A percentile compares a stretch with the other conserved stretches of the same genome.
These are phyloP conservation scores for Paracoccidioides brasiliensis DNA, from an alignment of 2,329 filamentous ascomycete species.

Conservation along the genomic window DNA sequence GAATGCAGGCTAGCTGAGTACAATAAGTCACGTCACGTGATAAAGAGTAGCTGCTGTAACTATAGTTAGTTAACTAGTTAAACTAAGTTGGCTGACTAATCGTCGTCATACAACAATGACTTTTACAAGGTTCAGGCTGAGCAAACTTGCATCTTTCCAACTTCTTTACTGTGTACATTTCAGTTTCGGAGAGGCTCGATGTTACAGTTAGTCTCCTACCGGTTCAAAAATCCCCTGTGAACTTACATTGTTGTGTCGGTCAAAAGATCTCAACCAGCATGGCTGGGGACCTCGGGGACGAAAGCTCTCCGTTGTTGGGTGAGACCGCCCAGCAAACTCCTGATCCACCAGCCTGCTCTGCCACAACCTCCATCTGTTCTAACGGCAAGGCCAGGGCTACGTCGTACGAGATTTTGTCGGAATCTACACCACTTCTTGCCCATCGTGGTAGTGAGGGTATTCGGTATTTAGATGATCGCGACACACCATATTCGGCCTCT, in stretches of 20 bases:
- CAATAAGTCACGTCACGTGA: too few relatives aligned
- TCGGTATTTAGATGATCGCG: conserved; percentile 13
- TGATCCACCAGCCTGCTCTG: neutral
- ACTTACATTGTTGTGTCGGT: neutral
- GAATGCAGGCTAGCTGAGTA: too few relatives aligned
- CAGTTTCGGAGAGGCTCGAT: neutral
- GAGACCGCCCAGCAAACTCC: neutral
- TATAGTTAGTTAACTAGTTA: neutral
- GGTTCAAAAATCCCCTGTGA: neutral
- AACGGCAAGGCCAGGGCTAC: conserved; percentile 11
- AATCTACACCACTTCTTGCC: conserved; percentile 31
- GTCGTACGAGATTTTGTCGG: conserved; percentile 26
- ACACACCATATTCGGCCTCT: conserved; percentile 16
- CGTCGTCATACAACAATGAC: neutral
- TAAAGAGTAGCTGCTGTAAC: neutral
- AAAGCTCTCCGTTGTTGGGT: conserved; percentile 4
- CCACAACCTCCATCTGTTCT: conserved; percentile 11
- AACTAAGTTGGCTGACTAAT: neutral
- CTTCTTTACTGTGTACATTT: neutral
- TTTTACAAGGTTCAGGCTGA: neutral
- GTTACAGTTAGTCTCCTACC: neutral
- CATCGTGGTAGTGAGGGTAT: conserved; percentile 22
- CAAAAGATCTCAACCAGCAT: conserved; percentile 3
- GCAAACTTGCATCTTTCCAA: neutral
- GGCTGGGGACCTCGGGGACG: conserved; percentile 7